Percentiles rank a stretch among this genome's conserved stretches.
Conservation (phyloP, 306 rosid species). For the Luffa acutangula region DNA sequence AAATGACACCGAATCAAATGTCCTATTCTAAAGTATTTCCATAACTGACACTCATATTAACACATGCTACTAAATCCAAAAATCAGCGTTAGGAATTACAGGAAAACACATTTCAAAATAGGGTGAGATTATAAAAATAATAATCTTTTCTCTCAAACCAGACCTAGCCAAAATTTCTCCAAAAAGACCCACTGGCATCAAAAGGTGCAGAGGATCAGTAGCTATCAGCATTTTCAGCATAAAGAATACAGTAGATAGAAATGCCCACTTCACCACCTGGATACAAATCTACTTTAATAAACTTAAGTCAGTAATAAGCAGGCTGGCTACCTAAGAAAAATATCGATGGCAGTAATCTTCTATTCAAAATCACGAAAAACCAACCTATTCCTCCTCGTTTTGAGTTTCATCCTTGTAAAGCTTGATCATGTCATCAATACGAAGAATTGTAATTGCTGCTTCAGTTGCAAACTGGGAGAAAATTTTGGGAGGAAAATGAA, state of each 20-base stretch:
- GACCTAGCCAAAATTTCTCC: neutral
- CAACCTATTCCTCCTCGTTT: slow-evolving; percentile 24
- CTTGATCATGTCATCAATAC: slow-evolving; percentile 96
- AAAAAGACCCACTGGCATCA: neutral
- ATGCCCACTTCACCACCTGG: neutral
- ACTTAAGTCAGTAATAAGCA: neutral
- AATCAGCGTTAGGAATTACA: neutral
- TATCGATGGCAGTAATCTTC: neutral
- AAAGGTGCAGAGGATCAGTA: neutral
- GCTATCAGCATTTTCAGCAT: neutral
- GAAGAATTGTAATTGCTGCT: slow-evolving; percentile 94
- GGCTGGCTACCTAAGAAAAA: neutral
- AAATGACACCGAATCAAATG: neutral
- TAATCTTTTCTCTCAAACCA: neutral
- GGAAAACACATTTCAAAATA: neutral
- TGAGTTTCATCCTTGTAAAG: slow-evolving; percentile 87
- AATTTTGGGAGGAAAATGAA: neutral
- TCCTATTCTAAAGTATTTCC: neutral
- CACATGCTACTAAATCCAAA: neutral
- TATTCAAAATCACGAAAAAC: neutral
- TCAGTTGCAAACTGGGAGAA: slow-evolving; percentile 79
- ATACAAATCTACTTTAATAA: neutral
- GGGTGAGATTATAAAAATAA: neutral
- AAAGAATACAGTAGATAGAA: neutral
- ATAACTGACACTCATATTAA: neutral